phyloP scores from a whole-genome alignment of 1,284 basidiomycete species.

The Ustilago hordei region DNA sequence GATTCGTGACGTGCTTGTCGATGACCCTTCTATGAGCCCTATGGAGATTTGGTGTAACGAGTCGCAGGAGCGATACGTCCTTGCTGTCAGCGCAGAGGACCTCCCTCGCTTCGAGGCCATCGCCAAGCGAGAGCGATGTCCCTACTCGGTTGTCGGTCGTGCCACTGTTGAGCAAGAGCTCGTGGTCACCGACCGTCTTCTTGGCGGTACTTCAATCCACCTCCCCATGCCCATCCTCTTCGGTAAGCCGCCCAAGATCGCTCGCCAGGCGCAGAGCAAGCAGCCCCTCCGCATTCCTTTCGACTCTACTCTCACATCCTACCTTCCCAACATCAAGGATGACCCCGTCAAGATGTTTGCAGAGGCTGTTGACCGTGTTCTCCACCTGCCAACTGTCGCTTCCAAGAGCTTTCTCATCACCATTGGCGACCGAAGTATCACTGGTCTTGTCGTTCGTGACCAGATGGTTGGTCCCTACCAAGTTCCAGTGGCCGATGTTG shows the following conservation, averaged over 20 bases:
- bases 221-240: conserved; percentile 96
- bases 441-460: conserved; percentile 92
- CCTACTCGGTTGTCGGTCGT: conserved; percentile 88
- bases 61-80: conserved; percentile 95
- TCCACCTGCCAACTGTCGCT: conserved; percentile 89
- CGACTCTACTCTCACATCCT: conserved; percentile 78
- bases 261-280: conserved; percentile 78
- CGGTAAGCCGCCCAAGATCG: conserved; percentile 95
- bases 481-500: conserved; percentile 96
- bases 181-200: conserved; percentile 87
- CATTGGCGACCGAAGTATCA: conserved; percentile 94
- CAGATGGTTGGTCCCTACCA: conserved; percentile 99
- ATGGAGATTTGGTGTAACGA: conserved; percentile 99
- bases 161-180: conserved; percentile 82
- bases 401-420: conserved; percentile 98
- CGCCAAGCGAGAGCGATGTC: conserved; percentile 89
- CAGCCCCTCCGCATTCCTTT: conserved; percentile 75
- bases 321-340: conserved; percentile 73
- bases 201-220: conserved; percentile 83
- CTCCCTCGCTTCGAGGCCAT: conserved; percentile 77
- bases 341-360: conserved; percentile 70
- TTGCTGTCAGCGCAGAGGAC: conserved; percentile 72
- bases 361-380: conserved; percentile 81
- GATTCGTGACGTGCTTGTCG: conserved; percentile 90
- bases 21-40: conserved; percentile 92